phyloP scores from a whole-genome alignment of 352 stramenopile species.

The Pythium dissotocum region DNA sequence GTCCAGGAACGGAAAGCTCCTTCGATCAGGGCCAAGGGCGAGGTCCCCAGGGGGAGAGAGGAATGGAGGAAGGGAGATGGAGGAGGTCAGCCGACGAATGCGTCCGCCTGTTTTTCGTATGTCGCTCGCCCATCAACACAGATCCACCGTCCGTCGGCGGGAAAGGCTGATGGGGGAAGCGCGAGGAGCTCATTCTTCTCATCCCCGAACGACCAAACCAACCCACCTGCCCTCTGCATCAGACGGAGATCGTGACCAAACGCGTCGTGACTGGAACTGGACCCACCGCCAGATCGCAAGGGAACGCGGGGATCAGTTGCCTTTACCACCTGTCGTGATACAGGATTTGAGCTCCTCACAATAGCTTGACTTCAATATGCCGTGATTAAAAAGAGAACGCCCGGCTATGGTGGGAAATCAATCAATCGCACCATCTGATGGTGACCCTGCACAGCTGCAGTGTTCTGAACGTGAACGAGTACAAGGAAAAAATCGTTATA shows the following conservation, averaged over 20 bases:
- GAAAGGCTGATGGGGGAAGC: neutral
- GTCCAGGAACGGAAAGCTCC: neutral
- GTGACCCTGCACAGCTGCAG: neutral
- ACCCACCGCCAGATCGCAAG: neutral
- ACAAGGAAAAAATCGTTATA: no score
- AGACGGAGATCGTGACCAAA: no score
- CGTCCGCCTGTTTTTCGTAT: neutral
- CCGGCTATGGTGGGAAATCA: neutral
- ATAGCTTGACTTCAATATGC: slow-evolving; percentile 1
- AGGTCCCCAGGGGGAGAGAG: neutral
- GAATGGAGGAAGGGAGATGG: neutral
- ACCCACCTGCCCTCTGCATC: no score
- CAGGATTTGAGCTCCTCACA: neutral
- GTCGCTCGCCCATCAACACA: slow-evolving; percentile 5
- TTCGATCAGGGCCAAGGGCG: neutral
- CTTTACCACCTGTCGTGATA: neutral
- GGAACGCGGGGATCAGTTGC: neutral
- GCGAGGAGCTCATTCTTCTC: no score
- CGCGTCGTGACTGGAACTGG: neutral
- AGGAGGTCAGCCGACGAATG: slow-evolving; percentile 1
- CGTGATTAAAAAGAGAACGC: neutral
- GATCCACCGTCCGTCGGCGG: neutral
- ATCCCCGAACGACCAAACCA: no score
- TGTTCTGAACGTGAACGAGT: neutral
- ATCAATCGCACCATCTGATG: neutral